Base-by-base conservation (phyloP, 345 rosid species). In the Aethionema arabicum region DNA sequence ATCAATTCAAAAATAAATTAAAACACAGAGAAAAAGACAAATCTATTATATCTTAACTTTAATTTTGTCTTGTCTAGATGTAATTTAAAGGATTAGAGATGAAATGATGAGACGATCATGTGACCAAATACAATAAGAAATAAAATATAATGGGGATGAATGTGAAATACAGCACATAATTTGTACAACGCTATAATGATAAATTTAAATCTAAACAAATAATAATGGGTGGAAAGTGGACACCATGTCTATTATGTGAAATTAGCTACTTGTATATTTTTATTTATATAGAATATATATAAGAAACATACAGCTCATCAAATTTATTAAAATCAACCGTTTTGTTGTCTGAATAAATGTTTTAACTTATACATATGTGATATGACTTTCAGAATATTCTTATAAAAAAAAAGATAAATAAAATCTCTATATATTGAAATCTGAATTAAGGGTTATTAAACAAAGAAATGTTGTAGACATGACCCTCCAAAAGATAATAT, bases 151-250 rank as follows among this genome's bases (percentile, higher is more conserved):
- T 43, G 37, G 35, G 8, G 31, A 45, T 65, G 54, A 65, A 59
- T 71, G 70, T 72, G 66, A 59, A 59, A 16, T 55, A 58, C 75
- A 72, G 61, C 75, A 65, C 61, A 64, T n/a, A n/a, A n/a, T 61
- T 61, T 7, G 44, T 40, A 27, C 53, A 39, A 11, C 31, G 9
- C 56, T 21, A 38, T 14, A 21, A 54, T 52, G 47, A 52, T 43
- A 61, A 46, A n/a, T n/a, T n/a, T n/a, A n/a, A 0, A 11, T 35
- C 6, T 14, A 56, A 4, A 38, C 35, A 36, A 7, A 8, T 36
- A 51, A 39, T 37, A 51, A 13, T 44, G 44, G 31, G 46, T 38
- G 5, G 50, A 52, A 32, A 39, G 75, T 72, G 75, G 75, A 38
- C 29, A 65, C 56, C 70, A 72, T 72, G 75, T 65, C 70, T 52